A percentile compares a stretch with the other conserved stretches of the same genome.
These are phyloP conservation scores for Xerocomellus dryophilus DNA, from an alignment of 768 basidiomycete species.

Conservation along the genomic window DNA sequence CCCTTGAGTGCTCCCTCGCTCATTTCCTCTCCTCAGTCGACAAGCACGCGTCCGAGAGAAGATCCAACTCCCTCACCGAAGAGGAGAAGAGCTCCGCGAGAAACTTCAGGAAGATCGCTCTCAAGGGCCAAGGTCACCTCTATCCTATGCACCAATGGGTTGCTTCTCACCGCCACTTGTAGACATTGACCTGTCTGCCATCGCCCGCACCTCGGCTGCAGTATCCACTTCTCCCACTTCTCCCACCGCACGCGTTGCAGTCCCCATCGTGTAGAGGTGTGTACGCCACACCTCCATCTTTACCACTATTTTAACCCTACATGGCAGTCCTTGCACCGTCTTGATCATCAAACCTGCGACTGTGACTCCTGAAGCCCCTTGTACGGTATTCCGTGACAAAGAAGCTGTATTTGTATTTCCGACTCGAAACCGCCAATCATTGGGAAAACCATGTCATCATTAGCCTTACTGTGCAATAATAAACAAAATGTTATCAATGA, in stretches of 20 bases:
- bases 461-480: slow-evolving; percentile 7
- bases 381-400: slow-evolving; percentile 4
- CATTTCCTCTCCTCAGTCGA: slow-evolving; percentile 13
- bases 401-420: slow-evolving; percentile 22
- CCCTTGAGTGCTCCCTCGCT: slow-evolving; percentile 5
- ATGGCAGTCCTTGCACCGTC: not conserved
- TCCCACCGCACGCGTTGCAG: slow-evolving; percentile 14
- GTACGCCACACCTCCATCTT: not conserved
- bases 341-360: not conserved
- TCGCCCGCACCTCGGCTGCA: slow-evolving; percentile 80
- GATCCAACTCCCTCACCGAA: slow-evolving; percentile 46
- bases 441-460: not conserved
- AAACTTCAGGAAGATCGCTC: slow-evolving; percentile 68
- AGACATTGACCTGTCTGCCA: slow-evolving; percentile 64
- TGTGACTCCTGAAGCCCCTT: not conserved
- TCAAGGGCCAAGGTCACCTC: slow-evolving; percentile 56
- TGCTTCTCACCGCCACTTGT: slow-evolving; percentile 1
- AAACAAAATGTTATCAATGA: not conserved
- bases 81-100: slow-evolving; percentile 65
- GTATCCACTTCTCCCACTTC: slow-evolving; percentile 50
- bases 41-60: slow-evolving; percentile 36
- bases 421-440: not conserved
- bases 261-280: slow-evolving; percentile 21
- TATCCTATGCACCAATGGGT: not conserved
- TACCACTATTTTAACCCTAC: not conserved